Base-by-base conservation (phyloP, 768 basidiomycete species). In the Cantharellus anzutake region DNA sequence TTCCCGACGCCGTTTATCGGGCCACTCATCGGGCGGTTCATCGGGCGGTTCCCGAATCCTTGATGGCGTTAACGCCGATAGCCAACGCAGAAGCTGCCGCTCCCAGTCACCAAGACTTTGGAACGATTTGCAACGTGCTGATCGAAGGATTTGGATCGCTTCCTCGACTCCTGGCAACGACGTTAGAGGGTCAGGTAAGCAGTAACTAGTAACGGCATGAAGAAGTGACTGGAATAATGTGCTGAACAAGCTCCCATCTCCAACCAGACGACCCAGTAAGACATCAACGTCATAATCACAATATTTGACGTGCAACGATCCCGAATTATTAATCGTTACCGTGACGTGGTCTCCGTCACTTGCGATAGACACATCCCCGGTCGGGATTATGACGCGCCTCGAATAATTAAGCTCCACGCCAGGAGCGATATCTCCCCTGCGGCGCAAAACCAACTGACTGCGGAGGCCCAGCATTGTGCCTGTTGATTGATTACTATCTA, bases 401-500 rank as follows among this genome's bases (percentile, higher is more conserved):
- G 35, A 5, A 7, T 37, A 20, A 20, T 7, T 48, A 48, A 7
- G 20, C 7, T 48, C 20, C 7, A 20, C 20, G 7, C 53, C 53
- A 56, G 7, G 52, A 55, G 44, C 44, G 20, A 7, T 7, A 7
- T 48, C 11, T 7, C 11, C 20, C 11, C 20, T 20, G 11, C 11
- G 20, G 20, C 44, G 44, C 40, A 78, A 69, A 3, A 78, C 68
- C n/a, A 76, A 72, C 42, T 66, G 70, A 41, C 67, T 72, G 42
- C 52, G 42, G 41, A 79, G 63, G 14, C 78, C 78, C 42, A 76
- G 70, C 64, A 80, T 65, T 0, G 75, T 73, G 1, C 75, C 75
- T 1, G 66, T 66, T 41, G 67, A 56, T 2, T 57, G 1, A 57
- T 77, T 74, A 20, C 77, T 67, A 14, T 73, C 65, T 69, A 75